Base-by-base conservation (phyloP, 2,329 filamentous ascomycete genomes). In the Cryphonectria carpinicola region DNA sequence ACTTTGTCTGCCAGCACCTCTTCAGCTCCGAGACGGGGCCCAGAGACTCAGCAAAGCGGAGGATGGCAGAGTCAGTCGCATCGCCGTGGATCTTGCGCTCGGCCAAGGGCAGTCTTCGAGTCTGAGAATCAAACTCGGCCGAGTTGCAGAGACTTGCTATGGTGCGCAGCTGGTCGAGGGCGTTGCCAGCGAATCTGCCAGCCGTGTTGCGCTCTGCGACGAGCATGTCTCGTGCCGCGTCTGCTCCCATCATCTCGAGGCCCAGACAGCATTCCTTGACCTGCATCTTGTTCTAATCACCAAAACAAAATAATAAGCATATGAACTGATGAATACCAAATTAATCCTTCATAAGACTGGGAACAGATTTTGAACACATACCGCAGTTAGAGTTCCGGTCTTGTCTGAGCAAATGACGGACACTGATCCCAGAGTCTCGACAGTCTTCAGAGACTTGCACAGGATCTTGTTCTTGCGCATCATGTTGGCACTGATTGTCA, bases 401-500 rank as follows among this genome's bases (percentile, higher is more conserved):
- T 94, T 94, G 78, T 94, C 92, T 0, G 90, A 93, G 78, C 92
- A 93, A 56, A 94, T 90, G 10, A 93, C 87, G 0, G 90, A 92
- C 1, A 93, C 91, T 0, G 89, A 86, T 0, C 92, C 92, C 0
- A 94, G 84, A 0, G 92, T 94, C 80, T 94, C 92, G 0, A 93
- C 91, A 0, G 92, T 94, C 80, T 93, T 93, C 63, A 95, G 84
- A 0, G 90, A 93, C 81, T 94, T 94, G 88, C 92, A 94, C 11
- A 94, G 85, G 60, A 94, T 89, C 77, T 92, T 91, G 79, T 94
- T 90, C 80, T 91, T 90, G 73, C 86, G 86, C 92, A 95, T 94
- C 75, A 92, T 86, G 73, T 91, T 92, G 28, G 92, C 92, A 1
- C 89, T 91, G 71, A 95, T 94, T 0, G 92, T 94, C 73, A 95